phyloP scores from a whole-genome alignment of 495 filamentous ascomycete species.

The Chaetomium cochliodes region DNA sequence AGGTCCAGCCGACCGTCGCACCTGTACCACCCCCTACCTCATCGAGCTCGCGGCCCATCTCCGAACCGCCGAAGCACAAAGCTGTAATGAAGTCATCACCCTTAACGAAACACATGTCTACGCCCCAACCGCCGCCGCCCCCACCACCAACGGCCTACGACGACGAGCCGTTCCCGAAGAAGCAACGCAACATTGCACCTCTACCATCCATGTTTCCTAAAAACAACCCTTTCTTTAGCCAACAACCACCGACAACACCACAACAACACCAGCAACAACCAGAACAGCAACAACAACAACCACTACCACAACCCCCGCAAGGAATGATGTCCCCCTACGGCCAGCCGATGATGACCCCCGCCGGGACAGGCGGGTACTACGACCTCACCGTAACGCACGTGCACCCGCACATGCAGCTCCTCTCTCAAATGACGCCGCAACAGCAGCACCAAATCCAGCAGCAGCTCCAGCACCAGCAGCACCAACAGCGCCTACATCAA shows the following conservation, averaged over 20 bases:
- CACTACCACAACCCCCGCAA: slow-evolving; percentile 5
- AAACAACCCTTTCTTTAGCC: slow-evolving; percentile 15
- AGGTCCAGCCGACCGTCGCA: slow-evolving; percentile 7
- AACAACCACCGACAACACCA: background rate
- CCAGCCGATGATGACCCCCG: slow-evolving; percentile 11
- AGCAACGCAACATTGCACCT: slow-evolving; percentile 27
- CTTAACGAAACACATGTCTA: slow-evolving; percentile 31
- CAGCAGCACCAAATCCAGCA: slow-evolving; percentile 21
- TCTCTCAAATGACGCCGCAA: slow-evolving; percentile 13
- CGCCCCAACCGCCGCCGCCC: slow-evolving; percentile 19
- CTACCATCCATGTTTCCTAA: slow-evolving; percentile 12
- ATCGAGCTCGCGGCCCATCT: slow-evolving; percentile 22
- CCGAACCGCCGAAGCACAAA: slow-evolving; percentile 29
- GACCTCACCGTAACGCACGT: slow-evolving; percentile 22
- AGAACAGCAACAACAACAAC: slow-evolving; percentile 7
- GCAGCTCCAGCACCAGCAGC: slow-evolving; percentile 23
- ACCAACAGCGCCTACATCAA: slow-evolving; percentile 28
- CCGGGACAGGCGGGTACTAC: slow-evolving; percentile 14
- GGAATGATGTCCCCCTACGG: slow-evolving; percentile 7
- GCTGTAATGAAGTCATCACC: slow-evolving; percentile 11
- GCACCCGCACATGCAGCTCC: slow-evolving; percentile 23
- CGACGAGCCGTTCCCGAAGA: slow-evolving; percentile 17
- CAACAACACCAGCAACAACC: background rate
- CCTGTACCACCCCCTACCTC: slow-evolving; percentile 13
- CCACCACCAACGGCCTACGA: slow-evolving; percentile 5